Percentiles rank a stretch among this genome's conserved stretches.
Evolutionary conservation across 129 eudicot genomes (phyloP).

Genomic region (Pseudognaphalium luteoalbum): DNA sequence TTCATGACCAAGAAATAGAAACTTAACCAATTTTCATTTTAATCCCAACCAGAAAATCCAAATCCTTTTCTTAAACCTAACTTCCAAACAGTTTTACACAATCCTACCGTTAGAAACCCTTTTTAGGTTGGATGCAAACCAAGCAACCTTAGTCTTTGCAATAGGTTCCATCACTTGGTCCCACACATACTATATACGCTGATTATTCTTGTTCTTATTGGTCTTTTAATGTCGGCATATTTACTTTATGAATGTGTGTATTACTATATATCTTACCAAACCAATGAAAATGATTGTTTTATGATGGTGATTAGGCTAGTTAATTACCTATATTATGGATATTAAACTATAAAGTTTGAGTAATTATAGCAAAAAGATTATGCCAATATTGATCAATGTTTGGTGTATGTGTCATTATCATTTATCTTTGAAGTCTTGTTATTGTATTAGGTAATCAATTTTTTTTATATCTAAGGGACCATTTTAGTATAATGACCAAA

Average conservation of each 20-base stretch:
- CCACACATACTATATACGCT: slow-evolving; percentile 9
- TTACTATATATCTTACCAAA: slow-evolving; percentile 27
- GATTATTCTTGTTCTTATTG: slow-evolving; percentile 18
- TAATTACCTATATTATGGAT: slow-evolving; percentile 23
- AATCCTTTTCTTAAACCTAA: slow-evolving; percentile 38
- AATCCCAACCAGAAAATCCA: slow-evolving; percentile 20
- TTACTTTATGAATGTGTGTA: slow-evolving; percentile 27
- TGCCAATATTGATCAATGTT: not conserved
- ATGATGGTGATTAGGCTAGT: slow-evolving; percentile 26
- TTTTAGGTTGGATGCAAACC: slow-evolving; percentile 26
- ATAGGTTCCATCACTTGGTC: slow-evolving; percentile 11
- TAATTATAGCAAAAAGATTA: not conserved
- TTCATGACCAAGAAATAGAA: slow-evolving; percentile 43
- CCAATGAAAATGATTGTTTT: slow-evolving; percentile 29
- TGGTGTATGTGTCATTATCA: slow-evolving; percentile 21
- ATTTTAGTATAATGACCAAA: too few relatives aligned
- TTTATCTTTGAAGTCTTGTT: slow-evolving; percentile 20
- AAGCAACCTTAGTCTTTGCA: slow-evolving; percentile 33
- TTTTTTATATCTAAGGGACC: too few relatives aligned
- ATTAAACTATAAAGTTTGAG: not conserved
- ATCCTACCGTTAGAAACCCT: slow-evolving; percentile 37
- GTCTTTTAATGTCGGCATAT: slow-evolving; percentile 27
- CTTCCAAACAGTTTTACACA: slow-evolving; percentile 38
- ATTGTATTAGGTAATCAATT: not conserved
- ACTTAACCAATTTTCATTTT: slow-evolving; percentile 5